phyloP scores from a whole-genome alignment of 2,329 filamentous ascomycete species.

The Penicillium sclerotiorum region DNA sequence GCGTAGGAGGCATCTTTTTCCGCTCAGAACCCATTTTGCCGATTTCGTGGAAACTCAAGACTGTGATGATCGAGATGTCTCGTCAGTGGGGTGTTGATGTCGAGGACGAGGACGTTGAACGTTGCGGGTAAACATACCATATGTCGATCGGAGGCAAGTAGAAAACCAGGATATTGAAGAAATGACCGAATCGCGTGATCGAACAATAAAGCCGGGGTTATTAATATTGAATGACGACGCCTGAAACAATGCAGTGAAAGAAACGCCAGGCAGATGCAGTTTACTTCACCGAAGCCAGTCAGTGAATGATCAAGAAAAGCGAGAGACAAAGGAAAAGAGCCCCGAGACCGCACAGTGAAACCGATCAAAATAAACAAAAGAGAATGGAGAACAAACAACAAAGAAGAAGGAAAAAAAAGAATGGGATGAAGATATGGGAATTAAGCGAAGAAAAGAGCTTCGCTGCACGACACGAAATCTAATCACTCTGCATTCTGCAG shows the following conservation, averaged over 20 bases:
- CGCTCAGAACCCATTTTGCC: conserved; percentile 26
- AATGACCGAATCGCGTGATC: neutral
- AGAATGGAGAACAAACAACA: neutral
- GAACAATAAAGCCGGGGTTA: conserved; percentile 13
- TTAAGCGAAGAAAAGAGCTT: conserved; percentile 19
- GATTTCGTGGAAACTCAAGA: neutral
- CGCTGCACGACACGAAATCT: too few relatives aligned
- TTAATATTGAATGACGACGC: conserved; percentile 20
- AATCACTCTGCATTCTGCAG: neutral
- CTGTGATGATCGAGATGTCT: neutral
- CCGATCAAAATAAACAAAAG: too few relatives aligned
- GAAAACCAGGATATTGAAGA: too few relatives aligned
- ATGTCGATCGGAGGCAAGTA: neutral
- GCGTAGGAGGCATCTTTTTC: conserved; percentile 28
- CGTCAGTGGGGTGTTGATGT: neutral
- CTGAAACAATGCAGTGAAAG: conserved; percentile 23
- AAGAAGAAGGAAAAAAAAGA: neutral
- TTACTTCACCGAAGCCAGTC: conserved; percentile 6
- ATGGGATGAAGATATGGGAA: conserved; percentile 1
- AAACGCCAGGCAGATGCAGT: conserved; percentile 15
- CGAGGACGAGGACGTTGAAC: neutral
- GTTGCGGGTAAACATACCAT: conserved; percentile 7
- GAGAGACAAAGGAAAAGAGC: neutral
- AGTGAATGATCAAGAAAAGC: neutral
- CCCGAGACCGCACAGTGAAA: too few relatives aligned